These are phyloP conservation scores for Mycena epipterygia DNA, from an alignment of 768 basidiomycete species.

Conservation along the genomic window DNA sequence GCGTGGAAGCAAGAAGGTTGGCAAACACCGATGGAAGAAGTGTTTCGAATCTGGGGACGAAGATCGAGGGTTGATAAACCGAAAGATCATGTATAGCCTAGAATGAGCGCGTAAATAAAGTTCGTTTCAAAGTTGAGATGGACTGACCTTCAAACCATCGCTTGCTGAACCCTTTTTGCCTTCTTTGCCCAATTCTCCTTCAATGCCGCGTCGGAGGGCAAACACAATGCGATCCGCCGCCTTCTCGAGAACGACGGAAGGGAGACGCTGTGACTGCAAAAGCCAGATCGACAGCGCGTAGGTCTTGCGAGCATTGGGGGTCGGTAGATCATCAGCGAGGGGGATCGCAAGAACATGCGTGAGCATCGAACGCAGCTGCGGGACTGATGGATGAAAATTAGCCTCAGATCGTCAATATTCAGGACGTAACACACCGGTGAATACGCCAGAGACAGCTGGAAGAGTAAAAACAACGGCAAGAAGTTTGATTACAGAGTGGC, in stretches of 20 bases:
- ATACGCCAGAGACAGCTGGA: conserved; percentile 70
- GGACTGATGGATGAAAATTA: conserved; percentile 55
- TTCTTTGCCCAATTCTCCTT: conserved; percentile 89
- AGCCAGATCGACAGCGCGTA: conserved; percentile 84
- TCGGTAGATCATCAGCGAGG: conserved; percentile 75
- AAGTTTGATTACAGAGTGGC: conserved; percentile 77
- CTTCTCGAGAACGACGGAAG: conserved; percentile 69
- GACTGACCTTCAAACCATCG: conserved; percentile 81
- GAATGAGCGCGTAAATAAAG: background rate
- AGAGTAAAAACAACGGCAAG: conserved; percentile 72
- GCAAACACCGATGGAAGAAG: conserved; percentile 72
- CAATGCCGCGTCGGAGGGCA: conserved; percentile 81
- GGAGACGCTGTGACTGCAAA: conserved; percentile 78
- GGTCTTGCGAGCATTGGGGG: conserved; percentile 89
- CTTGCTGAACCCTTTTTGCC: conserved; percentile 88
- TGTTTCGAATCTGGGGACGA: conserved; percentile 73
- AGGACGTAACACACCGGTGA: conserved; percentile 63
- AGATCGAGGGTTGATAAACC: conserved; percentile 71
- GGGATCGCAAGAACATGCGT: conserved; percentile 80
- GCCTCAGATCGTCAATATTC: conserved; percentile 26
- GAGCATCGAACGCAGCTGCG: conserved; percentile 71
- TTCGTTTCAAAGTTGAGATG: background rate
- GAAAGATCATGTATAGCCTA: conserved; percentile 53
- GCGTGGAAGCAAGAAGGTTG: conserved; percentile 74
- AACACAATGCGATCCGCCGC: conserved; percentile 78